A percentile compares a stretch with the other conserved stretches of the same genome.
Conservation (phyloP, 345 rosid genomes). For the Rhizophora mangle region DNA sequence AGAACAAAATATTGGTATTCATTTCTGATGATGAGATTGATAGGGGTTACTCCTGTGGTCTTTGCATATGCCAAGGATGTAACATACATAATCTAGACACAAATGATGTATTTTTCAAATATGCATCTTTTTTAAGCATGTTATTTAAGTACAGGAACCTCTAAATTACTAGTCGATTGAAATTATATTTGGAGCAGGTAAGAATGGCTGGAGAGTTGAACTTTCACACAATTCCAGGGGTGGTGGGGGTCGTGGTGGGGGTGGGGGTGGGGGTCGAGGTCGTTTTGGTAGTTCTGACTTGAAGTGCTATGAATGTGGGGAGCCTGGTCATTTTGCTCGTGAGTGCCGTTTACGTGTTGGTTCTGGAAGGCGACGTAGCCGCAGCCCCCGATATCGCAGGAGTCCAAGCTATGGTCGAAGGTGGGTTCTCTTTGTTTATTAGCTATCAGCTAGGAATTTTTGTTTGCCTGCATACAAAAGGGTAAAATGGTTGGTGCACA, state of each 20-base stretch:
- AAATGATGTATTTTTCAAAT: too few species aligned
- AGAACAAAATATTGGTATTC: too few species aligned
- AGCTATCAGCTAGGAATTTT: too few species aligned
- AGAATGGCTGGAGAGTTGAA: constrained; percentile 92
- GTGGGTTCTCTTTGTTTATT: constrained; percentile 23
- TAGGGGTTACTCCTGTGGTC: too few species aligned
- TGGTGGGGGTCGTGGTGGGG: constrained; percentile 22
- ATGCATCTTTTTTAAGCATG: too few species aligned
- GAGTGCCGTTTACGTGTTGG: constrained; percentile 80
- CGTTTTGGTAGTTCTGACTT: constrained; percentile 84
- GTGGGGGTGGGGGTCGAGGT: constrained; percentile 46
- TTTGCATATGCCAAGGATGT: too few species aligned
- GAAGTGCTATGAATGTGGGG: constrained; percentile 91
- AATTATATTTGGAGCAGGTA: constrained; percentile 39
- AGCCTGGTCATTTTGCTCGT: constrained; percentile 92
- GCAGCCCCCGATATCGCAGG: constrained; percentile 78
- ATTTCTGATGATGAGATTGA: too few species aligned
- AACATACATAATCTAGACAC: too few species aligned
- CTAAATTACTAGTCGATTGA: neutral
- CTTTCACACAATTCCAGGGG: constrained; percentile 75
- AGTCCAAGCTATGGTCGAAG: constrained; percentile 88
- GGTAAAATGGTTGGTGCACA: neutral
- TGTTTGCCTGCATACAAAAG: too few species aligned
- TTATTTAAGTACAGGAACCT: neutral
- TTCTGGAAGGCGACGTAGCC: constrained; percentile 73